Evolutionary conservation across 2,329 filamentous ascomycete species (phyloP).

Genomic region (Talaromyces rugulosus): DNA sequence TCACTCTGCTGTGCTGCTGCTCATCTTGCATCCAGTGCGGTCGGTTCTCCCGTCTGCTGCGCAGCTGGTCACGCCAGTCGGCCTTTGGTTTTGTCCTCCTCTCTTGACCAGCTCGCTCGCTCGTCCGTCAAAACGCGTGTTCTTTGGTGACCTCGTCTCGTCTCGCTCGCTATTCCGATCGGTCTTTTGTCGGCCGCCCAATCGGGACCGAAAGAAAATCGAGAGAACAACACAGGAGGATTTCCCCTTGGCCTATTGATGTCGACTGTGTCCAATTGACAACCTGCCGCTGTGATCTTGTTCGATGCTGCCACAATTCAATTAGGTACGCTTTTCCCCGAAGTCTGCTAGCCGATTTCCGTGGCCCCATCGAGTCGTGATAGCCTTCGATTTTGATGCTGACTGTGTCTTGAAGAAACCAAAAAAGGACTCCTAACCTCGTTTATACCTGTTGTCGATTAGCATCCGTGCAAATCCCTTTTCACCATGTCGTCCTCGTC

Average conservation of each 20-base stretch:
- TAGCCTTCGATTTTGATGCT: neutral
- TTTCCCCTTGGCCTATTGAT: neutral
- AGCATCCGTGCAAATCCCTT: neutral
- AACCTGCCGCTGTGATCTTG: neutral
- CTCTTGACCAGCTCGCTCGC: neutral
- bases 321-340: neutral
- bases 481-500: constrained; percentile 75
- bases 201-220: neutral
- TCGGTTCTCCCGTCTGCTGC: constrained; percentile 7
- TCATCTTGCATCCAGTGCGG: constrained; percentile 10
- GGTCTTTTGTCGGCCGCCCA: neutral
- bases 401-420: neutral
- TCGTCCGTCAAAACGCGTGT: constrained; percentile 1
- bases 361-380: neutral
- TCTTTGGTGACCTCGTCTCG: neutral
- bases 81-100: neutral
- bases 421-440: neutral
- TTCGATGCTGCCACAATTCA: neutral
- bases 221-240: neutral
- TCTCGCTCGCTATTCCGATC: constrained; percentile 5
- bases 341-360: neutral
- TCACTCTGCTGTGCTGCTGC: constrained; percentile 6
- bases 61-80: constrained; percentile 10
- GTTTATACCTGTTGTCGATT: neutral
- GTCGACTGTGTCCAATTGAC: neutral